A percentile compares a stretch with the other conserved stretches of the same genome.
Evolutionary conservation across 768 basidiomycete genomes (phyloP).

Genomic region (Tylopilus sp.): DNA sequence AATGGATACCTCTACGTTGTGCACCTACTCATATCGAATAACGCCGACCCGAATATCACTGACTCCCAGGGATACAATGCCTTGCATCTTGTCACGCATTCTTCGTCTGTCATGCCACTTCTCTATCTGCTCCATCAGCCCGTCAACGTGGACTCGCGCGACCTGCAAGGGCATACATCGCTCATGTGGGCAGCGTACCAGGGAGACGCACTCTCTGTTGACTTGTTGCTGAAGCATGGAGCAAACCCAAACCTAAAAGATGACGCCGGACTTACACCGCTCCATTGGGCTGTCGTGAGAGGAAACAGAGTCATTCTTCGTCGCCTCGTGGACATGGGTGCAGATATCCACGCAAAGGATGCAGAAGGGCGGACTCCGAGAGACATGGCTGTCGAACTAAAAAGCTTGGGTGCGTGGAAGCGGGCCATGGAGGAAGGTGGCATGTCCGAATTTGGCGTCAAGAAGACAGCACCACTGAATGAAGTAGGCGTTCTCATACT

Average conservation of each 20-base stretch:
- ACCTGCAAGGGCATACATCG: conserved; percentile 89
- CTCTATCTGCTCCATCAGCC: conserved; percentile 92
- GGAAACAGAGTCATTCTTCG: conserved; percentile 89
- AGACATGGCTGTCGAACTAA: conserved; percentile 94
- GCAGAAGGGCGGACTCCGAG: conserved; percentile 81
- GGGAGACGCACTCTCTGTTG: conserved; percentile 93
- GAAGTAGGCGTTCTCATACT: conserved; percentile 46
- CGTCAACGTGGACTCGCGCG: conserved; percentile 84
- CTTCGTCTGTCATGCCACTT: conserved; percentile 90
- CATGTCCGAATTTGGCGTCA: conserved; percentile 69
- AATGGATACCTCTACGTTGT: conserved; percentile 96
- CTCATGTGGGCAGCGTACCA: conserved; percentile 99
- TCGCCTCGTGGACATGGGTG: conserved; percentile 81
- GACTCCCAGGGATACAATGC: conserved; percentile 97
- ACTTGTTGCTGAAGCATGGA: conserved; percentile 82
- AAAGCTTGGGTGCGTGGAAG: conserved; percentile 87
- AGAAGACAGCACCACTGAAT: conserved; percentile 62
- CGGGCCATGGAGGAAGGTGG: conserved; percentile 87
- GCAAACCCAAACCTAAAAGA: conserved; percentile 78
- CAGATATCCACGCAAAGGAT: conserved; percentile 77
- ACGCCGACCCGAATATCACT: conserved; percentile 86
- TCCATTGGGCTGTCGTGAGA: conserved; percentile 97
- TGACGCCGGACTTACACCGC: conserved; percentile 77
- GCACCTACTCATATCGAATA: conserved; percentile 84
- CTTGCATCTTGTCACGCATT: conserved; percentile 93